Evolutionary conservation across 129 eudicot genomes (phyloP).

Genomic region (Flaveria ramosissima): DNA sequence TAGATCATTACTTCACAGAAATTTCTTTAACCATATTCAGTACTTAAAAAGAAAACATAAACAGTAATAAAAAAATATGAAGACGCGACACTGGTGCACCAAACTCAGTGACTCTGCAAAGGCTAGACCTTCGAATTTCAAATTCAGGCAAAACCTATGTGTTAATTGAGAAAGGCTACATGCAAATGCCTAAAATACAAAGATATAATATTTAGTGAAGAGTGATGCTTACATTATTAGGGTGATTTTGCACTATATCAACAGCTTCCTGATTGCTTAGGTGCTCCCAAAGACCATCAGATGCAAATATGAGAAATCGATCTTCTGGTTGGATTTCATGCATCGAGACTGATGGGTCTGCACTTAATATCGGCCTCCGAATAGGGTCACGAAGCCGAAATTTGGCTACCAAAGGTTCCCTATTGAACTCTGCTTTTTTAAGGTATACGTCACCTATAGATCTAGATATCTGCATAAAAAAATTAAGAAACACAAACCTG

Average conservation of each 20-base stretch:
- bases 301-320: slow-evolving; percentile 86
- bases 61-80: background rate
- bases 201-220: slow-evolving; percentile 1
- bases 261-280: slow-evolving; percentile 95
- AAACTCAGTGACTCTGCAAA: background rate
- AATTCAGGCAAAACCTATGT: background rate
- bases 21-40: background rate
- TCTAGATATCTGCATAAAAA: slow-evolving; percentile 70
- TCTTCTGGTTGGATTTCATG: slow-evolving; percentile 82
- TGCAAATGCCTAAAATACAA: background rate
- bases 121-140: background rate
- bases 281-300: slow-evolving; percentile 99
- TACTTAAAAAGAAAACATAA: background rate
- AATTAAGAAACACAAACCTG: slow-evolving; percentile 3
- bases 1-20: background rate
- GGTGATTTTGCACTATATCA: slow-evolving; percentile 73
- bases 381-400: slow-evolving; percentile 90
- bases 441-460: slow-evolving; percentile 93
- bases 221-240: slow-evolving; percentile 57
- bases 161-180: background rate
- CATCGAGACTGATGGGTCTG: slow-evolving; percentile 75
- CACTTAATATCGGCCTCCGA: slow-evolving; percentile 72
- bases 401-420: slow-evolving; percentile 81
- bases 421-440: slow-evolving; percentile 80
- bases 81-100: background rate